Conservation (phyloP, 2,329 filamentous ascomycete genomes). For the Colletotrichum theobromicola region DNA sequence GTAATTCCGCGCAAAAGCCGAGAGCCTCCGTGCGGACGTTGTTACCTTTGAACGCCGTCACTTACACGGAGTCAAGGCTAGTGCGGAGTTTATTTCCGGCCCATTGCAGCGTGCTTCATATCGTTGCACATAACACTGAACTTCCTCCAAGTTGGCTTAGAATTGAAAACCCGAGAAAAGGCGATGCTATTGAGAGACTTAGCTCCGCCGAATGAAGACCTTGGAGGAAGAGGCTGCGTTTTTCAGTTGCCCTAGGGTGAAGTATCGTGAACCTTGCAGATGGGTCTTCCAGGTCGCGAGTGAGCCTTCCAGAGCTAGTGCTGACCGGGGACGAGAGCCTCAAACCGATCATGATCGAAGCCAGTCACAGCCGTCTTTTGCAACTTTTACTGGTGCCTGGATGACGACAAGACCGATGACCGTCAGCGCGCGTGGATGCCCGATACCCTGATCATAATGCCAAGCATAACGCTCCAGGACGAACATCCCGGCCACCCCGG, state of each 20-base stretch:
- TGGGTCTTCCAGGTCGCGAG: neutral
- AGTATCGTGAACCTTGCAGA: neutral
- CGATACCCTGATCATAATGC: rapidly evolving
- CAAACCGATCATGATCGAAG: neutral
- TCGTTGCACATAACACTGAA: neutral
- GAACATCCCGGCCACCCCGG: neutral
- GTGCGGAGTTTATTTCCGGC: neutral
- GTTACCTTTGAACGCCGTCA: neutral
- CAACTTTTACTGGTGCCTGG: neutral
- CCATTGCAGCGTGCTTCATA: neutral
- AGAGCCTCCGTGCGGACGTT: neutral
- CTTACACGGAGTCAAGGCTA: neutral
- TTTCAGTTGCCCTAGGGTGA: rapidly evolving
- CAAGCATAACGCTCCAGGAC: neutral
- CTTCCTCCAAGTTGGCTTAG: neutral
- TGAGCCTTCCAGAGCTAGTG: neutral
- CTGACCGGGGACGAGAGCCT: rapidly evolving
- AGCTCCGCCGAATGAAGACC: rapidly evolving
- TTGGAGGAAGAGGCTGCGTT: rapidly evolving
- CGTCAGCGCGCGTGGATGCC: neutral
- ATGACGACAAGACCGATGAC: neutral
- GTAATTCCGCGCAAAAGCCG: neutral
- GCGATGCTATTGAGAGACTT: rapidly evolving
- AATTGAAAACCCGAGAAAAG: neutral
- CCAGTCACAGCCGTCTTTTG: no score